Conservation (phyloP, 2,329 filamentous ascomycete genomes). For the Colletotrichum tamarilloi region DNA sequence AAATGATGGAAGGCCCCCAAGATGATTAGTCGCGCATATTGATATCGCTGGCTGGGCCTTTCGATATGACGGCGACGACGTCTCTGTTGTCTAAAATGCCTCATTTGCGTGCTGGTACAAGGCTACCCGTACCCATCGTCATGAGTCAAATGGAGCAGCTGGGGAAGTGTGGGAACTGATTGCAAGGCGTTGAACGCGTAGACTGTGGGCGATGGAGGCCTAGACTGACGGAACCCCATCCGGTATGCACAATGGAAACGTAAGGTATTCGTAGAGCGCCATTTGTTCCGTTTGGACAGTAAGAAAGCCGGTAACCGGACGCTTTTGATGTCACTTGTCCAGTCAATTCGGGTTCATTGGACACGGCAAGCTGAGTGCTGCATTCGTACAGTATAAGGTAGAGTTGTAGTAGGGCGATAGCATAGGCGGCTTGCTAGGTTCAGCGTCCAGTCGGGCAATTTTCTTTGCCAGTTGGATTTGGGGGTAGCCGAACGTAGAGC, state of each 20-base stretch:
- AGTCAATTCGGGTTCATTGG: background rate
- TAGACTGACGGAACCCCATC: constrained; percentile 19
- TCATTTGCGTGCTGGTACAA: constrained; percentile 3
- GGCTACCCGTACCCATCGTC: background rate
- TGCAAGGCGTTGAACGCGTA: background rate
- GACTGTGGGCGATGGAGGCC: constrained; percentile 14
- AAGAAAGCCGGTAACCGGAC: background rate
- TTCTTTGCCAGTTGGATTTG: constrained; percentile 12
- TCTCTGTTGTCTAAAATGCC: constrained; percentile 11
- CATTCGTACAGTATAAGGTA: background rate
- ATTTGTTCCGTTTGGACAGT: constrained; percentile 18
- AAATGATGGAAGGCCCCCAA: constrained; percentile 19
- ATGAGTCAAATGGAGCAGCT: constrained; percentile 12
- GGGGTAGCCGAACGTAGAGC: background rate
- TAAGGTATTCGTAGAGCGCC: background rate
- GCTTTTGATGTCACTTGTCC: background rate
- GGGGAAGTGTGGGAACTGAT: constrained; percentile 4
- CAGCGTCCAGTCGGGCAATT: constrained; percentile 20
- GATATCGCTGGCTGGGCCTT: background rate
- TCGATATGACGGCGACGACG: background rate
- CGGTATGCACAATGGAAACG: constrained; percentile 11
- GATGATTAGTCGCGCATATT: constrained; percentile 10
- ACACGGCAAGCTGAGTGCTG: background rate
- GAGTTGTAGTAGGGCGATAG: background rate
- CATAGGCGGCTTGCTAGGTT: background rate